Evolutionary conservation across 352 stramenopile species (phyloP), one percentile per base, ranked within the genome.

Genomic region (Elongisporangium undulatum): DNA sequence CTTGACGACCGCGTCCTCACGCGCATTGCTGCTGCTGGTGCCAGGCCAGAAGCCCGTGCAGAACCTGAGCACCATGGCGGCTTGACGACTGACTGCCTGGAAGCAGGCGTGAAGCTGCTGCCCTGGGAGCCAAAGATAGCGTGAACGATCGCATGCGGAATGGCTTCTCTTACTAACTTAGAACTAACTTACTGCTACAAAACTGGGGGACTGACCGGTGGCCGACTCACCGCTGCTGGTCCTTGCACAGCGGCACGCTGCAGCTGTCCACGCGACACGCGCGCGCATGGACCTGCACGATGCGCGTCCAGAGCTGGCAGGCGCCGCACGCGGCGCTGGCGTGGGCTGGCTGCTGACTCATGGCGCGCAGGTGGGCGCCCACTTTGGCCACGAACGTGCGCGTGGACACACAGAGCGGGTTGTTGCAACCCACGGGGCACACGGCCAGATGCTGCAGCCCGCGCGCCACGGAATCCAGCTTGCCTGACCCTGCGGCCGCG

Each of bases 401-500:
- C 41, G 77, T 85, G 22, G 75, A 85, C 9, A 79, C 59, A 60
- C 77, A 87, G 6, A 87, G 59, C 26, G 75, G 75, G 50, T 85
- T 87, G 23, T 54, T 49, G 45, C 77, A 87, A 1, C 77, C 77
- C 7, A n/a, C 41, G 5, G 62, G 9, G 22, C 77, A 87, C 6
- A 49, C 55, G 3, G 75, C 68, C 38, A 85, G 4, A 63, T 87
- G 77, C 26, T 80, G 59, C 19, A 87, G 62, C 8, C 77, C 77
- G 26, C 77, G 73, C 41, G 85, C 63, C 34, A 85, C 71, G 13
- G 77, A 87, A 54, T 85, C 75, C 68, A 87, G 74, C 59, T 87
- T 79, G 15, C 74, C 72, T 26, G 67, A 52, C 8, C 69, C 75
- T 26, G 64, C 69, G 22, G 55, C 57, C 26, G 48, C 52, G n/a